Evolutionary conservation across 2,329 filamentous ascomycete species (phyloP).

Genomic region (Diaporthe sp.): DNA sequence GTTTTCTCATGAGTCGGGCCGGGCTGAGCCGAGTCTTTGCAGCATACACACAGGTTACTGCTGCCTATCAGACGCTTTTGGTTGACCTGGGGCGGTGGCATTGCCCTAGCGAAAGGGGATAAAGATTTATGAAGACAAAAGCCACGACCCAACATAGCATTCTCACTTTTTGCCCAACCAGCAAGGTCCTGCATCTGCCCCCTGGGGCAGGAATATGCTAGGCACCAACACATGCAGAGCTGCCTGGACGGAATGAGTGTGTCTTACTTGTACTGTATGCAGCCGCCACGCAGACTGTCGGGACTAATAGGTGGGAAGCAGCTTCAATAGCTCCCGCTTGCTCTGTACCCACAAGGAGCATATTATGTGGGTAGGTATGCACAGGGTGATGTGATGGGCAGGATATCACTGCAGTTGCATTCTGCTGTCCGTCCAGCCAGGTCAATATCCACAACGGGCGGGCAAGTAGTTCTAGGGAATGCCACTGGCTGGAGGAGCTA

Average conservation of each 20-base stretch:
- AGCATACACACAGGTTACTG: neutral
- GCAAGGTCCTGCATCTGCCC: neutral
- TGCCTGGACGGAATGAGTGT: neutral
- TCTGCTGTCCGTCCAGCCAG: neutral
- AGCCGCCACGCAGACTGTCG: no score
- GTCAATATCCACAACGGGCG: neutral
- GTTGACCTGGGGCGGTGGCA: neutral
- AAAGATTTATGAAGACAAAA: neutral
- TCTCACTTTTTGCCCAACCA: neutral
- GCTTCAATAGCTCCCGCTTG: neutral
- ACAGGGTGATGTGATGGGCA: neutral
- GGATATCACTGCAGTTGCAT: slow-evolving; percentile 6
- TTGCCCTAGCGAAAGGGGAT: neutral
- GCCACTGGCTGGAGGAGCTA: slow-evolving; percentile 10
- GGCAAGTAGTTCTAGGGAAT: neutral
- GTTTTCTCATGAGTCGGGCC: neutral
- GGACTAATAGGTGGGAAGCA: neutral
- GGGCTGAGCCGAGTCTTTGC: neutral
- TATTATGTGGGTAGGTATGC: slow-evolving; percentile 21
- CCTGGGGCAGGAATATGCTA: neutral
- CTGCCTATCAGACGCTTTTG: neutral
- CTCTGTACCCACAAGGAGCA: neutral
- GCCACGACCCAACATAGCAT: neutral
- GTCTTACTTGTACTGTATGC: neutral
- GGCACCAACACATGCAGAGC: neutral